Base-by-base conservation (phyloP, 1,139 yeast species). In the Candida dubliniensis region DNA sequence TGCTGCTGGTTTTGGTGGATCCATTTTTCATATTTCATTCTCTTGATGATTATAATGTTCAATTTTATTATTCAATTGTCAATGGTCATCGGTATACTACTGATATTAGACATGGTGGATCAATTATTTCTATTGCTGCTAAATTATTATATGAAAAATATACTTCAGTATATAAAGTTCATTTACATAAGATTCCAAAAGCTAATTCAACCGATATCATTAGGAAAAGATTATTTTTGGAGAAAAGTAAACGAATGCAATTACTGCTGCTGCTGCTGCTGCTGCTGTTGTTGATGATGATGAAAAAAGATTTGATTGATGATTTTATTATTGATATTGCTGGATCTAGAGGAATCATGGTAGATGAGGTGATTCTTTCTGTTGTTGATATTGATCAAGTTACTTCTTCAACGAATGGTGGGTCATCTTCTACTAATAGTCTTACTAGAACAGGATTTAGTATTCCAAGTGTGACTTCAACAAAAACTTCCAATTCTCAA, bases 141-240 rank as follows among this genome's bases (percentile, higher is more conserved):
- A 53, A 33, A 14, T 43, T 43, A 18, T 55, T 67, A 48, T 66
- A 53, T 55, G 56, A 57, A 42, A 26, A 60, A 30, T 49, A 52
- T 40, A 47, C 56, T 42, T 59, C 64, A 27, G 53, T 65, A 37
- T 67, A 46, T 64, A 62, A 61, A 46, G 66, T 68, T 43, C 66
- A 61, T 52, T 55, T 51, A 30, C 56, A 57, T 41, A 47, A 57
- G 44, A 38, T 56, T 30, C 69, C 74, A 41, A 58, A 61, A 41
- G 49, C 66, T 36, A 71, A 71, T 67, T 69, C 74, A 38, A 66
- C 75, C 47, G 65, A 65, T 50, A 70, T 71, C 36, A 56, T 69
- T 57, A 66, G 71, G 61, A 70, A 61, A 61, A 69, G 76, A 67
- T 66, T 66, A 41, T 45, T 58, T 44, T 46, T 51, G 45, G 23